A percentile compares a stretch with the other conserved stretches of the same genome.
Conservation (phyloP, 192 early-diverging fungal genomes). For the Chytriomyces confervae region DNA sequence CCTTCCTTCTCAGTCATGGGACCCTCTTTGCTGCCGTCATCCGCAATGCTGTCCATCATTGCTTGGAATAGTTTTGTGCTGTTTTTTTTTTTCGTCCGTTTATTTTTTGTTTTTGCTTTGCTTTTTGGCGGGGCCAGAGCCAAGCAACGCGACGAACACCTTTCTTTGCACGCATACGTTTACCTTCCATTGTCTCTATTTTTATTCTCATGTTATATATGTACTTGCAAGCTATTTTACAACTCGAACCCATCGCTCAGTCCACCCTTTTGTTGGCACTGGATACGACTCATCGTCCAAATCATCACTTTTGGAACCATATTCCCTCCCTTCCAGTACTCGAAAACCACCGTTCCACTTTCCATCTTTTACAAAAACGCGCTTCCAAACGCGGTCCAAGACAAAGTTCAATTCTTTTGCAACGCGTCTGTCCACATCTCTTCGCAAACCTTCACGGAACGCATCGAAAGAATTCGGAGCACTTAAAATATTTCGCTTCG, state of each 20-base stretch:
- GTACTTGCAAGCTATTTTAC: background rate
- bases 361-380: background rate
- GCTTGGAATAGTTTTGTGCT: too few species aligned
- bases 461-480: background rate
- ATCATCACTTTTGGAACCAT: background rate
- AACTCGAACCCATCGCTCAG: slow-evolving; percentile 4
- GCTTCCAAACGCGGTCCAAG: background rate
- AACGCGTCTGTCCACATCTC: background rate
- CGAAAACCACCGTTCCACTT: background rate
- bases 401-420: background rate
- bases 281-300: background rate
- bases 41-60: too few species aligned
- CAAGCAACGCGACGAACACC: too few species aligned
- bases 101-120: too few species aligned
- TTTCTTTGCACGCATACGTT: too few species aligned
- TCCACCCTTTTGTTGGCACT: slow-evolving; percentile 13
- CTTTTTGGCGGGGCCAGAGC: too few species aligned
- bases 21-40: too few species aligned
- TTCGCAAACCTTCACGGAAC: background rate
- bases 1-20: too few species aligned
- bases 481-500: background rate
- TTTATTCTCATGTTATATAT: background rate
- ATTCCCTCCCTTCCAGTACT: background rate
- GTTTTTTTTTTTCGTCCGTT: too few species aligned
- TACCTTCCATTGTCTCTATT: too few species aligned